Conservation (phyloP, 768 basidiomycete genomes). For the Phallus indusiatus region DNA sequence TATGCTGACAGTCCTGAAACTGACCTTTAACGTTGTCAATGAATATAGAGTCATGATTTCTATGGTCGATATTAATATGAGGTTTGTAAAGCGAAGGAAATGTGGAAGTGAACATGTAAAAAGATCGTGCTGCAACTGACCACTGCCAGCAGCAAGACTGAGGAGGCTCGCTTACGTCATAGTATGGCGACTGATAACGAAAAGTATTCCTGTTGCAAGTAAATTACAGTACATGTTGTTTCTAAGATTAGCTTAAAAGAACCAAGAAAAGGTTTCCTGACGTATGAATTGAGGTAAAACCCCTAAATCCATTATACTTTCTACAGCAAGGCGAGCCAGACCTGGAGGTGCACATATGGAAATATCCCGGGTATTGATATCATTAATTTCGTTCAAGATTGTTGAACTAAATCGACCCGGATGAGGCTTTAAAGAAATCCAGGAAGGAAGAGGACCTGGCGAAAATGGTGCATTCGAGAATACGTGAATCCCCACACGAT, state of each 20-base stretch:
- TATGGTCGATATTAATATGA: not conserved
- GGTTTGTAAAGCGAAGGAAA: conserved; percentile 7
- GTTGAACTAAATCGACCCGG: not conserved
- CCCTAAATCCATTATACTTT: not conserved
- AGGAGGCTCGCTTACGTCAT: not conserved
- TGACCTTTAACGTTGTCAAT: conserved; percentile 2
- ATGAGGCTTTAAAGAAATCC: not conserved
- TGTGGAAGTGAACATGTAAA: not conserved
- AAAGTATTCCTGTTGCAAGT: not conserved
- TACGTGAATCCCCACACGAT: not conserved
- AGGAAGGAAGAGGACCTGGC: not conserved
- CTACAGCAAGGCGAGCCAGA: not conserved
- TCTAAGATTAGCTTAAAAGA: not conserved
- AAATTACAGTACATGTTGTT: not conserved
- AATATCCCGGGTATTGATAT: not conserved
- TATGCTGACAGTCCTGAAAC: not conserved
- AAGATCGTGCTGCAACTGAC: too few relatives aligned
- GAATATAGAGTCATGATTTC: not conserved
- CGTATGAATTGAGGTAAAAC: not conserved
- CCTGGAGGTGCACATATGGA: not conserved
- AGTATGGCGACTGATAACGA: too few relatives aligned
- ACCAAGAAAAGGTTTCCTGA: not conserved
- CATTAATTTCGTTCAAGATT: not conserved
- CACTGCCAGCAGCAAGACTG: too few relatives aligned
- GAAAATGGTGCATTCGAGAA: not conserved